Percentiles rank a stretch among this genome's conserved stretches.
Conservation (phyloP, 2,329 filamentous ascomycete genomes). For the Lecanoromycetidae sp. region DNA sequence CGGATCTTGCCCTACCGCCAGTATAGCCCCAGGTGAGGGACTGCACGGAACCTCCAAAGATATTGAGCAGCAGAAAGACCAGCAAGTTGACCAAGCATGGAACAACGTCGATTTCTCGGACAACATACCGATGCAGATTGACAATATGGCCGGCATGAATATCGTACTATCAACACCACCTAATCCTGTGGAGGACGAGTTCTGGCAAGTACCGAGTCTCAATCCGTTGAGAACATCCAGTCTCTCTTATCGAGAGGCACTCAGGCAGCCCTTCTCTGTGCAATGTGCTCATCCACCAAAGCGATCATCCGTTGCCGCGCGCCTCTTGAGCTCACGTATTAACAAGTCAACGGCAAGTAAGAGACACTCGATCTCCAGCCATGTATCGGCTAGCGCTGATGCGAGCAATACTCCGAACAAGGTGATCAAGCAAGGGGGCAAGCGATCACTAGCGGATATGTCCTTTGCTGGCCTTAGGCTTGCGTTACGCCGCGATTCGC, state of each 20-base stretch:
- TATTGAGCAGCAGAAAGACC: background rate
- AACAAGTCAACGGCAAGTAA: background rate
- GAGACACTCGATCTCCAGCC: background rate
- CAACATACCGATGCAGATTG: too few relatives aligned
- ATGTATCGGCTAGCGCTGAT: too few relatives aligned
- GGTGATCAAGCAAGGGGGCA: background rate
- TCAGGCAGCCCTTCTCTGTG: constrained; percentile 10
- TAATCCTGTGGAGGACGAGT: background rate
- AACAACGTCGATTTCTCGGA: too few relatives aligned
- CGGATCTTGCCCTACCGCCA: background rate
- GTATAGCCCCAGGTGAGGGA: background rate
- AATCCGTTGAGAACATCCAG: background rate
- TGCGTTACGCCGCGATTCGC: background rate
- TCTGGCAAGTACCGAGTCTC: background rate
- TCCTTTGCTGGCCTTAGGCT: background rate
- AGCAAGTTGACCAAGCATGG: background rate
- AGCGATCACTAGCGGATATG: constrained; percentile 3
- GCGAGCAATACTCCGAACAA: background rate
- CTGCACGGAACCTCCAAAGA: background rate
- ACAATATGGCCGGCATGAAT: too few relatives aligned
- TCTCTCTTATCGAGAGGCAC: constrained; percentile 1
- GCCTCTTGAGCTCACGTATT: constrained; percentile 2
- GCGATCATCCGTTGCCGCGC: constrained; percentile 1
- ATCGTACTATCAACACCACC: background rate
- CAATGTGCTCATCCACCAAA: constrained; percentile 10